Conservation (phyloP, 2,329 filamentous ascomycete species). For the Harringtonia lauricola region DNA sequence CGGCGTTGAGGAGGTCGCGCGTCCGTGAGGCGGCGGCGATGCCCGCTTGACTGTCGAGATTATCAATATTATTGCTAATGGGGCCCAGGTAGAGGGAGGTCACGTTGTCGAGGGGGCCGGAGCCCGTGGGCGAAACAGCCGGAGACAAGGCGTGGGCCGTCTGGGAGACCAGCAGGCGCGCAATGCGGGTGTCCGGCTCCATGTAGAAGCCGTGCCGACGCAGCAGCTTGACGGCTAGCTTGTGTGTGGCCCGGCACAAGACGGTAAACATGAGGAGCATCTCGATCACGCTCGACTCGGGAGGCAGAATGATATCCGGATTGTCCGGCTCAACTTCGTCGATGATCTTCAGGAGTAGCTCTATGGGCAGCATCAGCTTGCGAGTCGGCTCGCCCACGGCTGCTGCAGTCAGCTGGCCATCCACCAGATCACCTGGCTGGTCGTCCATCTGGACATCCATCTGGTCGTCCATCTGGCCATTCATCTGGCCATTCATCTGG, state of each 20-base stretch:
- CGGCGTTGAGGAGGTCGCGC: constrained; percentile 28
- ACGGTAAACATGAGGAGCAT: constrained; percentile 32
- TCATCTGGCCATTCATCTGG: too few species aligned
- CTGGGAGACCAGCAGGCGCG: constrained; percentile 19
- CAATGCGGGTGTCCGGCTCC: constrained; percentile 25
- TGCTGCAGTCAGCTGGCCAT: too few species aligned
- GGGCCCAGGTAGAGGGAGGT: constrained; percentile 30
- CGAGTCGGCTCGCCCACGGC: too few species aligned
- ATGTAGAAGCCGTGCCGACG: constrained; percentile 33
- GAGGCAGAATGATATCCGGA: background rate
- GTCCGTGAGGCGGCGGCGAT: too few species aligned
- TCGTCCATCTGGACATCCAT: too few species aligned
- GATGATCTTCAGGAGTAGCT: constrained; percentile 1
- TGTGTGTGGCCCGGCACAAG: constrained; percentile 30
- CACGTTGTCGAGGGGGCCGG: constrained; percentile 18
- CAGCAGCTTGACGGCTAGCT: constrained; percentile 29
- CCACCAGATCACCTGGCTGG: too few species aligned
- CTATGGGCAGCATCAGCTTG: constrained; percentile 1
- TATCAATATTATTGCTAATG: too few species aligned
- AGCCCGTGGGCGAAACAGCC: constrained; percentile 8
- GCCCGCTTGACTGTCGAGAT: too few species aligned
- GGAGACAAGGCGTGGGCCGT: too few species aligned
- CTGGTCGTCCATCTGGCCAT: too few species aligned
- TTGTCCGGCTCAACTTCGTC: background rate
- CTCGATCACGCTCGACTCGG: constrained; percentile 15